Evolutionary conservation across 345 rosid genomes (phyloP).

Genomic region (Rhodomyrtus tomentosa): DNA sequence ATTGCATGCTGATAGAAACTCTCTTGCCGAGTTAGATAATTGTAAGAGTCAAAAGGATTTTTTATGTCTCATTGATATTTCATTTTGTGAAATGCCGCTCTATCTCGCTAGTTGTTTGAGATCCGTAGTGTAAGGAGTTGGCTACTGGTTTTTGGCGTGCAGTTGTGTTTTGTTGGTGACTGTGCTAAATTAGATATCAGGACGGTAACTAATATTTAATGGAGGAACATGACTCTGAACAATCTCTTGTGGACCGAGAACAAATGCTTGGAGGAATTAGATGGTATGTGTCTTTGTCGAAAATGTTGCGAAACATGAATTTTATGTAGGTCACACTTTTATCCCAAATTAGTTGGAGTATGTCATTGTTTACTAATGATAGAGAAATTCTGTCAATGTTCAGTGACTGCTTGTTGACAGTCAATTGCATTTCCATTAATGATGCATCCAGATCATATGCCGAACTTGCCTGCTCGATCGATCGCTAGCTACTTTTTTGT

Average conservation of each 20-base stretch:
- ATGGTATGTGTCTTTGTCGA: conserved; percentile 11
- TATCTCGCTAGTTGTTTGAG: not conserved
- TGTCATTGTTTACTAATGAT: too few species aligned
- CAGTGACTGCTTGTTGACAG: too few species aligned
- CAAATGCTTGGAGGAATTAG: conserved; percentile 6
- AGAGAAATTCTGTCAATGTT: too few species aligned
- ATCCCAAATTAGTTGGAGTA: too few species aligned
- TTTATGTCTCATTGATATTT: not conserved
- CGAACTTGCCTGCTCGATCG: too few species aligned
- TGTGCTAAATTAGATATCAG: not conserved
- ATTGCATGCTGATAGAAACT: not conserved
- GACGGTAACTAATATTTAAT: not conserved
- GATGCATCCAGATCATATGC: too few species aligned
- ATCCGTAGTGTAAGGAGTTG: not conserved
- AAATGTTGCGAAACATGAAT: conserved; percentile 13
- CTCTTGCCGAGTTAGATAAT: not conserved
- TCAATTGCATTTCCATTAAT: too few species aligned
- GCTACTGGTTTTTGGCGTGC: not conserved
- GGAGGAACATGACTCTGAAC: not conserved
- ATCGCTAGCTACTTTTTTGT: not conserved
- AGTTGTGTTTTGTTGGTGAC: not conserved
- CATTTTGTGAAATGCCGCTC: not conserved
- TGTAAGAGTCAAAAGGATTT: not conserved
- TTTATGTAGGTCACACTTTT: too few species aligned
- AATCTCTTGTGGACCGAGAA: not conserved